phyloP scores from a whole-genome alignment of 108 stramenopile genomes.

The Mayamaea pseudoterrestris region DNA sequence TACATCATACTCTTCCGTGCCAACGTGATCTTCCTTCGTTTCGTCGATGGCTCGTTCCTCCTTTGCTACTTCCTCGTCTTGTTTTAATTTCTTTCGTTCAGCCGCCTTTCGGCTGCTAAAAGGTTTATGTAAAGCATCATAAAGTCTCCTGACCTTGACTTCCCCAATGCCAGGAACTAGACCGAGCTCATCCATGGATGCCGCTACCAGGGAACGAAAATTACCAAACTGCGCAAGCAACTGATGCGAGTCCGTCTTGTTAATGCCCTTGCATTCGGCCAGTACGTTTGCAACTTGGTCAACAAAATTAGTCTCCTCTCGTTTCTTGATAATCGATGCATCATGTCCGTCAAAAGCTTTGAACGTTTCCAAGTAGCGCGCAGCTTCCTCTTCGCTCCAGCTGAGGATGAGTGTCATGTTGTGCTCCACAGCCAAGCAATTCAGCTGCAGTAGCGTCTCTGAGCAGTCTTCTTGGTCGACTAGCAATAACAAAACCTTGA shows the following conservation, averaged over 20 bases:
- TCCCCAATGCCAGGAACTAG: conserved; percentile 70
- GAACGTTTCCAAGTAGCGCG: conserved; percentile 88
- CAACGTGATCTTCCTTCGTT: too few species aligned
- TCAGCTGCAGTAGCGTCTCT: conserved; percentile 49
- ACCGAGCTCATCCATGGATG: conserved; percentile 64
- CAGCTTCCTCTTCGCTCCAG: conserved; percentile 82
- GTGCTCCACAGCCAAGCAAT: conserved; percentile 55
- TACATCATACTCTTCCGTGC: too few species aligned
- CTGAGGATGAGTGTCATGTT: conserved; percentile 73
- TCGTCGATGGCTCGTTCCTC: too few species aligned
- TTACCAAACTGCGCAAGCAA: conserved; percentile 53
- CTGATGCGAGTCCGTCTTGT: conserved; percentile 72
- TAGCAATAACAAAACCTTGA: conserved; percentile 66
- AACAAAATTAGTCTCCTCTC: conserved; percentile 38
- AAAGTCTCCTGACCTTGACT: conserved; percentile 62
- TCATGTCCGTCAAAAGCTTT: conserved; percentile 87
- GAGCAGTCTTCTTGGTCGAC: conserved; percentile 87
- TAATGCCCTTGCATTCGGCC: conserved; percentile 39
- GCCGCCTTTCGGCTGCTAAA: conserved; percentile 31
- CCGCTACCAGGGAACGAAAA: conserved; percentile 33
- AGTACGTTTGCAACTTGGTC: conserved; percentile 59
- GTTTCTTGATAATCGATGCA: conserved; percentile 57
- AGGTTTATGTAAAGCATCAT: conserved; percentile 70
- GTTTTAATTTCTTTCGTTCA: too few species aligned
- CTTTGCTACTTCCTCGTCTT: too few species aligned